Evolutionary conservation across 1,139 yeast species (phyloP).

Genomic region (Geotrichum fermentans): DNA sequence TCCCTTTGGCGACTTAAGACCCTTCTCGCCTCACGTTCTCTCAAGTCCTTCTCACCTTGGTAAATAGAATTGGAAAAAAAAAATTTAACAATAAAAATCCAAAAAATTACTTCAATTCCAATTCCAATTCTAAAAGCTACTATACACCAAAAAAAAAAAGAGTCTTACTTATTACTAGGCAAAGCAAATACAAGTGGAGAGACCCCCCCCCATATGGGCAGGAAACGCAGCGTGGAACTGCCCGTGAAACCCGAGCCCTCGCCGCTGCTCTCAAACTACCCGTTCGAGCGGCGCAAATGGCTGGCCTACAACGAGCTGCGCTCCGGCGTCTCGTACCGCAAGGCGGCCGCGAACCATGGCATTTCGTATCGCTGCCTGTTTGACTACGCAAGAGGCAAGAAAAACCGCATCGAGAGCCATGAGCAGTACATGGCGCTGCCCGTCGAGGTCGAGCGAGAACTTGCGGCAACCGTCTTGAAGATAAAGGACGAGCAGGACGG

Average conservation of each 20-base stretch:
- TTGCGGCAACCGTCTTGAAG: neutral
- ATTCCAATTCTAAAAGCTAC: too few relatives aligned
- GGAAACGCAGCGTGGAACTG: conserved; percentile 11
- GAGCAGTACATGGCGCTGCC: conserved; percentile 15
- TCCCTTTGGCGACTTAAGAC: too few relatives aligned
- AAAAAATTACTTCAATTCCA: too few relatives aligned
- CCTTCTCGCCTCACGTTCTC: too few relatives aligned
- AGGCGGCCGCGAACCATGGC: conserved; percentile 10
- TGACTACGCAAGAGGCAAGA: conserved; percentile 12
- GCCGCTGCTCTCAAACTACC: conserved; percentile 1
- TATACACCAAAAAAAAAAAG: too few relatives aligned
- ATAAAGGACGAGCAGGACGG: neutral
- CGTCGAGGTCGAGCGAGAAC: conserved; percentile 7
- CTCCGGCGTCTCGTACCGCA: conserved; percentile 7
- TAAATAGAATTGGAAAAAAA: too few relatives aligned
- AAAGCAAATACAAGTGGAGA: neutral
- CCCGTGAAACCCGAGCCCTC: conserved; percentile 9
- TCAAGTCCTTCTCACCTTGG: too few relatives aligned
- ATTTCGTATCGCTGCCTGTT: conserved; percentile 12
- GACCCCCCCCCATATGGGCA: conserved; percentile 10
- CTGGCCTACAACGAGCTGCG: conserved; percentile 10
- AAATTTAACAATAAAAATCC: too few relatives aligned
- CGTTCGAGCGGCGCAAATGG: conserved; percentile 11
- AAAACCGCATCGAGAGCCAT: conserved; percentile 8
- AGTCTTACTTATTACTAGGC: too few relatives aligned